Evolutionary conservation across 2,329 filamentous ascomycete species (phyloP).

Genomic region (Dothistroma septosporum): DNA sequence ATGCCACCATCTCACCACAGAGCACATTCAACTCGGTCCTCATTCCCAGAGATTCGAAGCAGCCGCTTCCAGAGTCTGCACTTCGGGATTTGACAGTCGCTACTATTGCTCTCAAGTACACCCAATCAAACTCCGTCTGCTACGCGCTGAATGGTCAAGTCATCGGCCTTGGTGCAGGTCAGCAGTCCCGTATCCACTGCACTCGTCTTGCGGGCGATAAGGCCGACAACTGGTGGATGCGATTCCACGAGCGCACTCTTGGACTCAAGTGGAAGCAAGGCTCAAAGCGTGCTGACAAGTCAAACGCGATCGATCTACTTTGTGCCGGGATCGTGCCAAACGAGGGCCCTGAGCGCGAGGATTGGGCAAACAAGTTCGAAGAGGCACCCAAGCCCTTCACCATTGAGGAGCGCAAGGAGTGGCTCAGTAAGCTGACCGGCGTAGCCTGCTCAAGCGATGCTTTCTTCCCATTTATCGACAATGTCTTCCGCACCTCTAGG

Average conservation of each 20-base stretch:
- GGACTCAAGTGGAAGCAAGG: conserved; percentile 95
- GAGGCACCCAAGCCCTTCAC: conserved; percentile 81
- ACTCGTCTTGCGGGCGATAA: conserved; percentile 96
- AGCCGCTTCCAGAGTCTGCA: conserved; percentile 69
- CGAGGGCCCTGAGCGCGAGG: conserved; percentile 71
- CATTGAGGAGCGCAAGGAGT: conserved; percentile 75
- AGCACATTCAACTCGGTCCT: conserved; percentile 79
- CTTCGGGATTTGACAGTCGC: conserved; percentile 88
- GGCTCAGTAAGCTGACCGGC: conserved; percentile 74
- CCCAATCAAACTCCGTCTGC: conserved; percentile 98
- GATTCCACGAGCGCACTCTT: conserved; percentile 87
- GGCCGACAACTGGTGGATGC: conserved; percentile 99
- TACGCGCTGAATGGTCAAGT: conserved; percentile 93
- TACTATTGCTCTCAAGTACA: conserved; percentile 97
- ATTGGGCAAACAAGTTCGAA: conserved; percentile 86
- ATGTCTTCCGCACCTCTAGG: conserved; percentile 83
- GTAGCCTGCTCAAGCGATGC: conserved; percentile 92
- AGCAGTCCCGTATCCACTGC: conserved; percentile 98
- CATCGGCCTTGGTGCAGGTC: conserved; percentile 88
- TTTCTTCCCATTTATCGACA: conserved; percentile 99
- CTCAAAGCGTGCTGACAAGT: conserved; percentile 94
- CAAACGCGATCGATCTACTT: conserved; percentile 93
- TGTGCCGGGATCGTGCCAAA: conserved; percentile 86
- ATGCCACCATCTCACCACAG: conserved; percentile 75
- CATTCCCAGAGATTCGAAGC: conserved; percentile 70